Conservation (phyloP, 192 early-diverging fungal genomes). For the Coemansia sp. region DNA sequence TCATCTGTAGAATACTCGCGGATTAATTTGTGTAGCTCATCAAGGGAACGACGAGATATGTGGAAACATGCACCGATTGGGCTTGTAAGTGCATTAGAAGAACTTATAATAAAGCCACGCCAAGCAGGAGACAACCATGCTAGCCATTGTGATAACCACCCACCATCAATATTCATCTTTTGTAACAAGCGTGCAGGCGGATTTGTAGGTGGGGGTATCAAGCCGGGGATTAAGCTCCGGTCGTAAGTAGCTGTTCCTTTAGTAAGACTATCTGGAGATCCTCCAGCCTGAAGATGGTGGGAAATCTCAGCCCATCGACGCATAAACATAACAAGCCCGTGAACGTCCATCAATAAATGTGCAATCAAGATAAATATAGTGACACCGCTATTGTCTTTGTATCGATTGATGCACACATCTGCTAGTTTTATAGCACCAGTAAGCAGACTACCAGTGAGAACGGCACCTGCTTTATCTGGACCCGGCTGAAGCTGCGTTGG, state of each 20-base stretch:
- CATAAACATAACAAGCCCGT: constrained; percentile 16
- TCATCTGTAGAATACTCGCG: background rate
- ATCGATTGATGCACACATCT: background rate
- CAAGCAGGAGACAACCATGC: constrained; percentile 15
- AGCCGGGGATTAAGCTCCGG: background rate
- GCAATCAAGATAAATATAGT: constrained; percentile 4
- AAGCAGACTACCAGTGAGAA: background rate
- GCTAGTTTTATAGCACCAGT: constrained; percentile 3
- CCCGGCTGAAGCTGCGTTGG: background rate
- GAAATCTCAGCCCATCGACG: constrained; percentile 16
- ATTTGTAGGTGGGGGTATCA: background rate
- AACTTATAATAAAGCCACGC: constrained; percentile 3
- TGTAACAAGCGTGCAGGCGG: background rate
- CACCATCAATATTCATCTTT: background rate
- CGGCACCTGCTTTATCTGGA: background rate
- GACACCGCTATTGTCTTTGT: constrained; percentile 20
- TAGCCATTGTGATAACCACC: background rate
- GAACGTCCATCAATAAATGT: constrained; percentile 13
- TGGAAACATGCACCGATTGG: constrained; percentile 10
- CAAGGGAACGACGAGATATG: background rate
- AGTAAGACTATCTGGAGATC: background rate
- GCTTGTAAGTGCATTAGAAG: background rate
- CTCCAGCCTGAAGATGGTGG: background rate
- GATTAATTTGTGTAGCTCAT: background rate
- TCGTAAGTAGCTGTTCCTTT: background rate